Conservation (phyloP, 164 flowering plant genomes). For the Stephania japonica region DNA sequence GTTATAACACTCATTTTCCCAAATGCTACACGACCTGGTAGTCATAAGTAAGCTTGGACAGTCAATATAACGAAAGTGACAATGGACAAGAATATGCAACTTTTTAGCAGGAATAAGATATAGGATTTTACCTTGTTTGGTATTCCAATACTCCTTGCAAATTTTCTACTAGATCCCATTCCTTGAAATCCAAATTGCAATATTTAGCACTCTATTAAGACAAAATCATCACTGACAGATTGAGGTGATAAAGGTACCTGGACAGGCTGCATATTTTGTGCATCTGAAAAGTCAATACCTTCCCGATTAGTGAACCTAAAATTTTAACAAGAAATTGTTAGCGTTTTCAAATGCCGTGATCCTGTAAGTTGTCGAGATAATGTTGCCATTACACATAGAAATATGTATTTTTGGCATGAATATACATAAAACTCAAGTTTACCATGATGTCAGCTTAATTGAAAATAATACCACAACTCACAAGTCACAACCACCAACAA, state of each 20-base stretch:
- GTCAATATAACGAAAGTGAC: background rate
- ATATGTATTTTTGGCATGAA: background rate
- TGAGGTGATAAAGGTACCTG: conserved; percentile 49
- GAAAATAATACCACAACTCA: background rate
- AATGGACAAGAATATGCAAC: background rate
- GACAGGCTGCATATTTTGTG: conserved; percentile 79
- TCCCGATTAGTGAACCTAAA: conserved; percentile 90
- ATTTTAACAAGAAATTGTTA: conserved; percentile 1
- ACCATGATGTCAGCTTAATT: background rate
- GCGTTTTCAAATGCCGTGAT: background rate
- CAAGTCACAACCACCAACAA: too few species aligned
- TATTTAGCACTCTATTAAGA: conserved; percentile 10
- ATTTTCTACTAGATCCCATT: conserved; percentile 93
- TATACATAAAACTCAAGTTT: background rate
- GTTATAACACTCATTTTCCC: background rate
- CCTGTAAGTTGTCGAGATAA: background rate
- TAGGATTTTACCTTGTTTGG: conserved; percentile 65
- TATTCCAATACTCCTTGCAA: conserved; percentile 84
- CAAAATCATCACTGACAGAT: background rate
- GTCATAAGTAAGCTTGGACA: too few species aligned
- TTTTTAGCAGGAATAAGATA: background rate
- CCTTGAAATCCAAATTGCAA: conserved; percentile 32
- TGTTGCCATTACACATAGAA: background rate
- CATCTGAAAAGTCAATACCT: conserved; percentile 96
- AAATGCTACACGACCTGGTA: background rate